Evolutionary conservation across 805 yeast genomes (phyloP).

Genomic region (Ogataea philodendri): DNA sequence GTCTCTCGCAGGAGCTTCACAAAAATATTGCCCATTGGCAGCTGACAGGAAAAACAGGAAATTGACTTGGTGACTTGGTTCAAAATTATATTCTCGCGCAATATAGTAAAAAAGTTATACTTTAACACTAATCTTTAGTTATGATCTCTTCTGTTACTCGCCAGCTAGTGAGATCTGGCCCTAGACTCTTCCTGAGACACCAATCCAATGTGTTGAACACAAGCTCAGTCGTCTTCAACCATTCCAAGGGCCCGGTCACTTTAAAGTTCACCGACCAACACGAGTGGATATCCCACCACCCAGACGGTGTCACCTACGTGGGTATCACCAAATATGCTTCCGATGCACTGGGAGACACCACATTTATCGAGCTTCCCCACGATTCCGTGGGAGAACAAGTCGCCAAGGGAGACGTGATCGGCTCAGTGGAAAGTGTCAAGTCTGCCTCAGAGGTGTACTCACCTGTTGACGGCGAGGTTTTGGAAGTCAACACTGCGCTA

Average conservation of each 20-base stretch:
- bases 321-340: conserved; percentile 96
- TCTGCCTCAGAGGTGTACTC: conserved; percentile 90
- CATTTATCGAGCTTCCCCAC: conserved; percentile 84
- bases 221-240: conserved; percentile 30
- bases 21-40: conserved; percentile 60
- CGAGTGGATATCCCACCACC: conserved; percentile 90
- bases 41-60: conserved; percentile 10
- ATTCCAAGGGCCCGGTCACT: conserved; percentile 42
- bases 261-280: conserved; percentile 83
- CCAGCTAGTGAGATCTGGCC: conserved; percentile 10
- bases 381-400: conserved; percentile 30
- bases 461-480: conserved; percentile 76
- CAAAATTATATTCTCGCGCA: conserved; percentile 6
- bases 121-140: background rate
- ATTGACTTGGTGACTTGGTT: conserved; percentile 11
- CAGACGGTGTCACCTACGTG: conserved; percentile 76
- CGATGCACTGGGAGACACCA: conserved; percentile 95
- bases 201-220: conserved; percentile 31
- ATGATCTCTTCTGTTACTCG: conserved; percentile 11
- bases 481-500: conserved; percentile 67
- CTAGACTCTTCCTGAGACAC: conserved; percentile 12
- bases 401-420: conserved; percentile 79
- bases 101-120: conserved; percentile 9
- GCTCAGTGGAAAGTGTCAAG: conserved; percentile 93
- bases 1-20: conserved; percentile 51